phyloP scores from a whole-genome alignment of 805 yeast species.

The Ogataea ganodermae region DNA sequence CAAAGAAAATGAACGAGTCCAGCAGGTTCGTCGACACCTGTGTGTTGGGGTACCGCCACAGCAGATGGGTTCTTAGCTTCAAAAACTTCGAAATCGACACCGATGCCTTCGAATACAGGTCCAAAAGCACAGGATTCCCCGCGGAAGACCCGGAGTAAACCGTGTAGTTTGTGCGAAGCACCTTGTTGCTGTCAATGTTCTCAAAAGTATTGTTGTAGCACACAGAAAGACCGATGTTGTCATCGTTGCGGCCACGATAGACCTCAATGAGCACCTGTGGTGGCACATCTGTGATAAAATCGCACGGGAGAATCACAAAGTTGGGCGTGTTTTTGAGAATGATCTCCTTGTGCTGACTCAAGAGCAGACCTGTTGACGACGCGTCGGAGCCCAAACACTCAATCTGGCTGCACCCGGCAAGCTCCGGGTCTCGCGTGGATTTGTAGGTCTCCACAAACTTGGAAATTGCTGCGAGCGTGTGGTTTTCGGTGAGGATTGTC shows the following conservation, averaged over 20 bases:
- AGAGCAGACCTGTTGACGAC: constrained; percentile 62
- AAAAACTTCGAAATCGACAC: constrained; percentile 73
- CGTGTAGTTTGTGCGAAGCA: constrained; percentile 66
- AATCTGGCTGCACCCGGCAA: constrained; percentile 38
- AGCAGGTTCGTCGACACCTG: constrained; percentile 75
- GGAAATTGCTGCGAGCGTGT: constrained; percentile 48
- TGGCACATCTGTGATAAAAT: constrained; percentile 88
- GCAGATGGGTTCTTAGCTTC: constrained; percentile 78
- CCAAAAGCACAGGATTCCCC: constrained; percentile 56
- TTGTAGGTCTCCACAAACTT: constrained; percentile 52
- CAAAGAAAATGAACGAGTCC: constrained; percentile 71
- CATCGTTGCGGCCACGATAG: constrained; percentile 68
- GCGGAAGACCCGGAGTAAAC: constrained; percentile 55
- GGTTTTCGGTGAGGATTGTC: constrained; percentile 56
- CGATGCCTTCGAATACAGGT: constrained; percentile 66
- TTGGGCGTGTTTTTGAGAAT: constrained; percentile 39
- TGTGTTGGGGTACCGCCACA: constrained; percentile 84
- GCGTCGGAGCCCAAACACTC: constrained; percentile 46
- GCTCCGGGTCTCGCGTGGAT: constrained; percentile 39
- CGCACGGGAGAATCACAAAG: constrained; percentile 90
- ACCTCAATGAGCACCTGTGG: constrained; percentile 86
- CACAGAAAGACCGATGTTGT: constrained; percentile 73
- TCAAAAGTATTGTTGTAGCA: constrained; percentile 75
- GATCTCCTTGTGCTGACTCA: constrained; percentile 50
- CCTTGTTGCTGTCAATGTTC: constrained; percentile 69